A percentile compares a stretch with the other conserved stretches of the same genome.
These are phyloP conservation scores for Nicotiana benthamiana DNA, from an alignment of 257 asterid species.

Conservation along the genomic window DNA sequence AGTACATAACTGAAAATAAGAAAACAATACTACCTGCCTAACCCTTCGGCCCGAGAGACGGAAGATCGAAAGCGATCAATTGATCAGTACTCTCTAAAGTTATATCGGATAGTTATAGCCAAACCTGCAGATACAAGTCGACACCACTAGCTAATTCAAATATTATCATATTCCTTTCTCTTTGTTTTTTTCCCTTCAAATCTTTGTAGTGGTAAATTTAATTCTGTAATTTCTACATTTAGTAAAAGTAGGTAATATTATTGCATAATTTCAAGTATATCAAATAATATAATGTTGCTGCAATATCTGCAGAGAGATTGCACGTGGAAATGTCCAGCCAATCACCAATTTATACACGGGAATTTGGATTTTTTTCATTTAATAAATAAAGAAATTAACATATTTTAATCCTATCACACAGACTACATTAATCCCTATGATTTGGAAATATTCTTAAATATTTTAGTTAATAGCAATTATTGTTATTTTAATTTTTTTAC, in stretches of 20 bases:
- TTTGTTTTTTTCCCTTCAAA: not conserved
- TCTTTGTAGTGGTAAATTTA: not conserved
- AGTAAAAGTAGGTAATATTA: not conserved
- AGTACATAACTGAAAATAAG: too few species aligned
- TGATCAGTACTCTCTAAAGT: too few species aligned
- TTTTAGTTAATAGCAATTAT: conserved; percentile 7
- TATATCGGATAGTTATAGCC: too few species aligned
- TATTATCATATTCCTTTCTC: not conserved
- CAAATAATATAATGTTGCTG: too few species aligned
- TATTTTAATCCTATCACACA: not conserved
- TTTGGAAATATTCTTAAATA: conserved; percentile 8
- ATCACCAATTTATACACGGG: not conserved
- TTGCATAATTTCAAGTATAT: not conserved
- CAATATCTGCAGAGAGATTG: conserved; percentile 6
- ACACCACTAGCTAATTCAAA: not conserved
- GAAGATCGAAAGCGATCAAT: too few species aligned
- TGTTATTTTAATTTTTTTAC: not conserved
- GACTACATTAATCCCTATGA: not conserved
- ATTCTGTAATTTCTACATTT: not conserved
- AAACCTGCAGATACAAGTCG: too few species aligned
- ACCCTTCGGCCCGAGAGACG: too few species aligned
- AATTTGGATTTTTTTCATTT: not conserved
- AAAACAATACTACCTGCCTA: too few species aligned
- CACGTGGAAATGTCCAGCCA: conserved; percentile 11
- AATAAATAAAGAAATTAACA: not conserved